These are phyloP conservation scores for Saposhnikovia divaricata DNA, from an alignment of 129 eudicot genomes.

Conservation along the genomic window DNA sequence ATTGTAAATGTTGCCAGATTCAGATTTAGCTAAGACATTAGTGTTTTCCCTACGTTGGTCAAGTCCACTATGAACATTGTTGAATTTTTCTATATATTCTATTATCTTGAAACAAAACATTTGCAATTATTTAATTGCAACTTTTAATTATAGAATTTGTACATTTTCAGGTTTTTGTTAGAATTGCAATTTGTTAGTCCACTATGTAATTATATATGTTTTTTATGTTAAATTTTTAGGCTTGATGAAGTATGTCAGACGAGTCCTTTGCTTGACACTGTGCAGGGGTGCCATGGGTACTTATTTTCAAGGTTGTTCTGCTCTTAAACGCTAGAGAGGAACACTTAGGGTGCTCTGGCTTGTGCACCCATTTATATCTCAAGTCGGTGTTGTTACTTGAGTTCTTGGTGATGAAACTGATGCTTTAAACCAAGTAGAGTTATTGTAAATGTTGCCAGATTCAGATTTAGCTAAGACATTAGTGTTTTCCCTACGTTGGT, in stretches of 20 bases:
- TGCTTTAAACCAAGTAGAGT: background rate
- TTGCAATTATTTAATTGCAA: background rate
- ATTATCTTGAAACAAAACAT: background rate
- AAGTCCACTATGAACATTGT: background rate
- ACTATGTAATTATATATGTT: background rate
- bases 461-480: background rate
- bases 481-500: background rate
- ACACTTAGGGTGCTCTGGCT: background rate
- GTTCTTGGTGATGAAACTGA: background rate
- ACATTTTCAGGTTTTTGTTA: background rate
- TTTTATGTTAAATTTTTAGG: background rate
- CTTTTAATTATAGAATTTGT: background rate
- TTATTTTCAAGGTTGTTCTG: slow-evolving; percentile 92
- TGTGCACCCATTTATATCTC: background rate
- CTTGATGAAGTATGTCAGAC: slow-evolving; percentile 87
- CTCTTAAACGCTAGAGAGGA: slow-evolving; percentile 33
- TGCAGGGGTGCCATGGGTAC: slow-evolving; percentile 87
- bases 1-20: background rate
- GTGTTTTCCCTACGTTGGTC: background rate
- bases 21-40: background rate
- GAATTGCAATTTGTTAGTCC: too few relatives aligned
- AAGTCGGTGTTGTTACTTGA: background rate
- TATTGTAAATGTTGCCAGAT: background rate
- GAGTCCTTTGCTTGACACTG: slow-evolving; percentile 77
- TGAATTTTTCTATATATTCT: background rate